These are phyloP conservation scores for Cryptosporidium baileyi DNA, from an alignment of 169 alveolate genomes.

Conservation along the genomic window DNA sequence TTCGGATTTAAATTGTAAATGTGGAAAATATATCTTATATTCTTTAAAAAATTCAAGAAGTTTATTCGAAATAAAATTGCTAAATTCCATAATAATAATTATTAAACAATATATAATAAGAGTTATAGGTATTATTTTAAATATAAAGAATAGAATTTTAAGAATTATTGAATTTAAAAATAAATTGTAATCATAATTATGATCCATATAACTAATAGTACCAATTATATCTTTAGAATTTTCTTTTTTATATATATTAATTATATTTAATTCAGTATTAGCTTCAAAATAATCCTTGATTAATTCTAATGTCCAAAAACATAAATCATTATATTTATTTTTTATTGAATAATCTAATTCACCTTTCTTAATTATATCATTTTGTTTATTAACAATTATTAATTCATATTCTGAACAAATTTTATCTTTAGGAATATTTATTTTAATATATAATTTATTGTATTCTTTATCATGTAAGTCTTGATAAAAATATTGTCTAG, in stretches of 20 bases:
- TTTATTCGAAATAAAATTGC: background rate
- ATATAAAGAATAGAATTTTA: background rate
- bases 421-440: background rate
- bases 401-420: background rate
- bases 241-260: background rate
- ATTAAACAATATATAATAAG: background rate
- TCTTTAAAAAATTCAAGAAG: background rate
- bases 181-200: background rate
- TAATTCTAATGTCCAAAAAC: conserved; percentile 19
- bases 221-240: background rate
- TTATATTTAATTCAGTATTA: background rate
- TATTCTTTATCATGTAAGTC: background rate
- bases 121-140: background rate
- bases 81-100: background rate
- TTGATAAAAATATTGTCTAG: background rate
- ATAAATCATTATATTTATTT: background rate
- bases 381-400: background rate
- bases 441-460: background rate
- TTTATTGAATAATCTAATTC: background rate
- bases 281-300: background rate
- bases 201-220: background rate
- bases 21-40: background rate
- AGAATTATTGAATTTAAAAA: background rate
- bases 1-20: too few species aligned
- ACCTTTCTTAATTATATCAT: background rate